phyloP scores from a whole-genome alignment of 2,329 filamentous ascomycete species.

The Periconia sp. region DNA sequence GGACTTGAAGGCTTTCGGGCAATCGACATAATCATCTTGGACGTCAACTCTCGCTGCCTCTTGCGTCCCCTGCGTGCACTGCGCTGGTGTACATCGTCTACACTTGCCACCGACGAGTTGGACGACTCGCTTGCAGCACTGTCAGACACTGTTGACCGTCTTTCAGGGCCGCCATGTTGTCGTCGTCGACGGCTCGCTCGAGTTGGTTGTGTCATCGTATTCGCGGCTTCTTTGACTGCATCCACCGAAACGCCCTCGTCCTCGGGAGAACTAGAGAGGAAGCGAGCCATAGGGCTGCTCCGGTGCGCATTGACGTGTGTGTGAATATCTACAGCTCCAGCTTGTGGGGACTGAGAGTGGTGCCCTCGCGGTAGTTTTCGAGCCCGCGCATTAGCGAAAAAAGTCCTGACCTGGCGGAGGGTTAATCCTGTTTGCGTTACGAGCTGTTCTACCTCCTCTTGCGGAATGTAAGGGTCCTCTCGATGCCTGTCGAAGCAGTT shows the following conservation, averaged over 20 bases:
- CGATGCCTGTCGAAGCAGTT: conserved; percentile 23
- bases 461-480: conserved; percentile 27
- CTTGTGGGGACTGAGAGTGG: not conserved
- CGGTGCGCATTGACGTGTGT: conserved; percentile 7
- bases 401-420: conserved; percentile 25
- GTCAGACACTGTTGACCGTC: conserved; percentile 18
- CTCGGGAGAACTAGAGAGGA: conserved; percentile 28
- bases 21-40: conserved; percentile 8
- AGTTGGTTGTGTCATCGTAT: conserved; percentile 1
- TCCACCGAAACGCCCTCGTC: conserved; percentile 28
- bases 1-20: conserved; percentile 22
- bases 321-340: not conserved
- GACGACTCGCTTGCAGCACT: conserved; percentile 20
- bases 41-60: conserved; percentile 20
- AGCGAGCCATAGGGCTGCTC: conserved; percentile 23
- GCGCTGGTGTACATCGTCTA: conserved; percentile 24
- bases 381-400: conserved; percentile 30
- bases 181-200: too few relatives aligned
- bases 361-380: conserved; percentile 19
- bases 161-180: conserved; percentile 4
- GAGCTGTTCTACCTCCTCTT: conserved; percentile 19
- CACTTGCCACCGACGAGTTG: conserved; percentile 22
- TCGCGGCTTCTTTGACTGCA: conserved; percentile 16
- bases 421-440: conserved; percentile 20
- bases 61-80: conserved; percentile 27